Evolutionary conservation across 805 yeast genomes (phyloP).

Genomic region (Teunomyces stri): DNA sequence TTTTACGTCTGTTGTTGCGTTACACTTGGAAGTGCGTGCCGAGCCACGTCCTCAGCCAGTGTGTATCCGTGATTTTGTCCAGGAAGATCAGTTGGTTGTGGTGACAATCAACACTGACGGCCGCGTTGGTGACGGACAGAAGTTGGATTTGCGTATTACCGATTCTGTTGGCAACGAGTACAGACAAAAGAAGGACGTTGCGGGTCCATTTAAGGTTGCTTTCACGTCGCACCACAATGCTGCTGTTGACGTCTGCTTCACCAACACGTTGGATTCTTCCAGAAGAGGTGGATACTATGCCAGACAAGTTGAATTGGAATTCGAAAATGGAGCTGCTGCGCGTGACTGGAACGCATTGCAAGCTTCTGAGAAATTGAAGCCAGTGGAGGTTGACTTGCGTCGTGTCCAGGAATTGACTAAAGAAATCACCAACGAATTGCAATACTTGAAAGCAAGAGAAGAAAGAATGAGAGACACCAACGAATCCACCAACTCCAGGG

Average conservation of each 20-base stretch:
- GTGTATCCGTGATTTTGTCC: conserved; percentile 90
- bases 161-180: conserved; percentile 86
- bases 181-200: conserved; percentile 69
- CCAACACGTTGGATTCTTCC: conserved; percentile 44
- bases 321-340: conserved; percentile 95
- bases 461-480: conserved; percentile 93
- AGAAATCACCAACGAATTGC: conserved; percentile 77
- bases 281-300: conserved; percentile 29
- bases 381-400: conserved; percentile 86
- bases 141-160: conserved; percentile 59
- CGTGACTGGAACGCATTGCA: conserved; percentile 97
- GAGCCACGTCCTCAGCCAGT: conserved; percentile 51
- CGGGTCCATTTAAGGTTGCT: conserved; percentile 69
- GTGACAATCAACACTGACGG: conserved; percentile 78
- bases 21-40: conserved; percentile 56
- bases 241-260: conserved; percentile 90
- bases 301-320: conserved; percentile 83
- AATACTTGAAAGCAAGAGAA: conserved; percentile 83
- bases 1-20: conserved; percentile 29
- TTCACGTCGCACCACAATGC: conserved; percentile 82
- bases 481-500: conserved; percentile 93
- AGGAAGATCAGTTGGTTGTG: conserved; percentile 82
- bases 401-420: conserved; percentile 81
- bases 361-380: conserved; percentile 89
- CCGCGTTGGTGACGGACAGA: conserved; percentile 81